Percentiles rank a stretch among this genome's conserved stretches.
These are phyloP conservation scores for Arthroderma sp. DNA, from an alignment of 2,329 filamentous ascomycete species.

Conservation along the genomic window DNA sequence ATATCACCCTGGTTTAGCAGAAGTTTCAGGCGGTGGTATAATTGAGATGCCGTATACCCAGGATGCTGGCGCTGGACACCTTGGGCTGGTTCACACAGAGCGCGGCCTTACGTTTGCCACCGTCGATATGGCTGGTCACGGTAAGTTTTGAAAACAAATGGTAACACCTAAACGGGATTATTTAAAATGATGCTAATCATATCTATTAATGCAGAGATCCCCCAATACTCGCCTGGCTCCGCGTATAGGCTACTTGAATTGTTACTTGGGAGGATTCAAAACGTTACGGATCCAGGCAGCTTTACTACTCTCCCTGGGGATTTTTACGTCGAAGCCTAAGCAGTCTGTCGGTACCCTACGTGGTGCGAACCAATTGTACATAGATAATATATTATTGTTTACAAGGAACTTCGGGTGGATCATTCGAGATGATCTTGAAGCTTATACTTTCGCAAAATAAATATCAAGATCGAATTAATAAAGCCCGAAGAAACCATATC, in stretches of 20 bases:
- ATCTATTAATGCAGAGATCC: constrained; percentile 18
- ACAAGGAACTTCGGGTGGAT: too few species aligned
- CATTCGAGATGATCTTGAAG: too few species aligned
- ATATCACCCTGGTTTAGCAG: constrained; percentile 31
- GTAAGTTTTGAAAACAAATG: background rate
- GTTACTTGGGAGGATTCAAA: constrained; percentile 50
- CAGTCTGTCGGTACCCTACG: too few species aligned
- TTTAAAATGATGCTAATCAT: background rate
- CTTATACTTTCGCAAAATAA: too few species aligned
- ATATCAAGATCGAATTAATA: too few species aligned
- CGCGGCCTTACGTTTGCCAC: constrained; percentile 59
- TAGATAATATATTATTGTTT: too few species aligned
- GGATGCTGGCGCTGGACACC: constrained; percentile 48
- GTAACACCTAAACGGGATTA: background rate
- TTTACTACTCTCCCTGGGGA: background rate
- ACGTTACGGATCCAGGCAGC: background rate
- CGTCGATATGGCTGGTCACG: constrained; percentile 50
- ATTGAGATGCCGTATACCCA: constrained; percentile 17
- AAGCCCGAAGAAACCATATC: too few species aligned
- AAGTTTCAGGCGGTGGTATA: constrained; percentile 24
- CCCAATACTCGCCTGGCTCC: constrained; percentile 25
- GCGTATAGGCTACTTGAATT: constrained; percentile 58
- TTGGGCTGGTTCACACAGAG: constrained; percentile 60
- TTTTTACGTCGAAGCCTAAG: background rate
- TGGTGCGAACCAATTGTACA: too few species aligned